Conservation (phyloP, 2,329 filamentous ascomycete genomes). For the Diaporthe citrichinensis region DNA sequence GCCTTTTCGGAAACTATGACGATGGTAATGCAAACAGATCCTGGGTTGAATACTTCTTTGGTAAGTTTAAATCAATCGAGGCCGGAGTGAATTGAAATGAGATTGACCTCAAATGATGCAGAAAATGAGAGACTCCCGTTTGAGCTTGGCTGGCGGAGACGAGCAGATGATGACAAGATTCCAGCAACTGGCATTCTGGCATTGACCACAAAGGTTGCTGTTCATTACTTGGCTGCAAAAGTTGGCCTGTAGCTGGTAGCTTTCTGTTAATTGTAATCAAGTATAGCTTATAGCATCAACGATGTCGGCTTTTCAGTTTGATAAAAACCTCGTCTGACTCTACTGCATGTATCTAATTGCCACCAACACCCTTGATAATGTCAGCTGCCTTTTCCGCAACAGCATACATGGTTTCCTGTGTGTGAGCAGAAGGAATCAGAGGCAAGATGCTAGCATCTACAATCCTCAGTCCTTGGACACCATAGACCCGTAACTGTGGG, state of each 20-base stretch:
- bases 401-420: constrained; percentile 36
- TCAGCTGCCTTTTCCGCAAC: constrained; percentile 39
- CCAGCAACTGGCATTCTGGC: constrained; percentile 16
- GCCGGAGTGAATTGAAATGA: not conserved
- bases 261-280: not conserved
- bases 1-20: constrained; percentile 8
- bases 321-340: too few relatives aligned
- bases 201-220: constrained; percentile 14
- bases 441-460: constrained; percentile 39
- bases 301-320: not conserved
- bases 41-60: constrained; percentile 17
- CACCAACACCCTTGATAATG: not conserved
- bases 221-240: constrained; percentile 19
- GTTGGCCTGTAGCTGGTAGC: not conserved
- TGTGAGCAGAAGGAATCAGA: constrained; percentile 36
- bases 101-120: not conserved
- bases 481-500: constrained; percentile 38
- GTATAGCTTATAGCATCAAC: too few relatives aligned
- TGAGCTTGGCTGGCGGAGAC: constrained; percentile 19
- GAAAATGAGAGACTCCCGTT: constrained; percentile 22
- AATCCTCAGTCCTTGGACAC: constrained; percentile 28
- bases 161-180: constrained; percentile 15
- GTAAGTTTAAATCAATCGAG: not conserved
- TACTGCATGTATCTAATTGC: not conserved
- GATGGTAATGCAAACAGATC: constrained; percentile 6